Conservation (phyloP, 116 monocot genomes). For the Trichopus zeylanicus region DNA sequence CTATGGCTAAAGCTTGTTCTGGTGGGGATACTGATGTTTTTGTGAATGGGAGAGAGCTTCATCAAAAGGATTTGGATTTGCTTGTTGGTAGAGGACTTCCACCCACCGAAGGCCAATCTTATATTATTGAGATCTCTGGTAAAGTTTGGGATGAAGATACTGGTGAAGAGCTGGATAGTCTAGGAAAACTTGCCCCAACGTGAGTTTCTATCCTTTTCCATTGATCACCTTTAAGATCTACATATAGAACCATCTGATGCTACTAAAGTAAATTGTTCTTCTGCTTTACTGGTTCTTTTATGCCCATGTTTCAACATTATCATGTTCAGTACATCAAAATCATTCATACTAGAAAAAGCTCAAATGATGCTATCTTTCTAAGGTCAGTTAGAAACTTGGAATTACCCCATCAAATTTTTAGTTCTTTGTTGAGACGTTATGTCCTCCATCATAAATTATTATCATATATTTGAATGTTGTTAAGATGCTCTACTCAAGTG, state of each 20-base stretch:
- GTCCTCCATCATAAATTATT: too few species aligned
- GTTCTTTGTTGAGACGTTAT: too few species aligned
- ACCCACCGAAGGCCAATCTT: slow-evolving; percentile 26
- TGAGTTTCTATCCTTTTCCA: slow-evolving; percentile 20
- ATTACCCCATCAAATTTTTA: too few species aligned
- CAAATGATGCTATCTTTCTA: too few species aligned
- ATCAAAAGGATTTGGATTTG: slow-evolving; percentile 60
- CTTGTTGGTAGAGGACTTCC: slow-evolving; percentile 65
- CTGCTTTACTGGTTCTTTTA: too few species aligned
- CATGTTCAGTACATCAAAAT: too few species aligned
- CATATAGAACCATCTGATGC: neutral
- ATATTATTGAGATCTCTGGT: slow-evolving; percentile 69
- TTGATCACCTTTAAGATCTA: neutral
- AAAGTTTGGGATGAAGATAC: slow-evolving; percentile 63
- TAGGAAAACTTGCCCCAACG: slow-evolving; percentile 93
- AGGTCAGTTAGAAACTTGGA: too few species aligned
- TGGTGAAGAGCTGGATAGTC: slow-evolving; percentile 69
- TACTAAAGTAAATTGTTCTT: too few species aligned
- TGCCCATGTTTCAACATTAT: too few species aligned
- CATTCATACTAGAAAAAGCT: too few species aligned
- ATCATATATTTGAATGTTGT: too few species aligned
- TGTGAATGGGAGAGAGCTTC: slow-evolving; percentile 86
- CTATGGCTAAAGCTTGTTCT: slow-evolving; percentile 61
- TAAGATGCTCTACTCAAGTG: too few species aligned
- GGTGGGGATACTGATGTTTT: slow-evolving; percentile 60